phyloP scores from a whole-genome alignment of 257 asterid genomes.

The Ballota nigra region DNA sequence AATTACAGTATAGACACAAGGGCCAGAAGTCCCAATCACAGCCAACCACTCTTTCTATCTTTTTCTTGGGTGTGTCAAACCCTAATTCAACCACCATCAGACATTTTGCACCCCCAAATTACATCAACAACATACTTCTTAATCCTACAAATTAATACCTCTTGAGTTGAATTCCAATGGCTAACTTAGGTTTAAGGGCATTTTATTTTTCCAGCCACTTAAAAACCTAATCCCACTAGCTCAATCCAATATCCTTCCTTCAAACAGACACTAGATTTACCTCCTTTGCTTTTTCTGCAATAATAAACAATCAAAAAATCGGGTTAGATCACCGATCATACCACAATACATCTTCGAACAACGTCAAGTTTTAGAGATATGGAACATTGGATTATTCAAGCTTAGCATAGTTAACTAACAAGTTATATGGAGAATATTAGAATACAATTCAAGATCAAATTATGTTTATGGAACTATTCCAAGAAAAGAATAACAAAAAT shows the following conservation, averaged over 20 bases:
- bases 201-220: conserved; percentile 56
- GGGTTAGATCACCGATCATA: conserved; percentile 22
- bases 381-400: not conserved
- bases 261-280: conserved; percentile 29
- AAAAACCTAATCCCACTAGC: conserved; percentile 53
- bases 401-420: not conserved
- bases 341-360: conserved; percentile 6
- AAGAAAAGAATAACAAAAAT: conserved; percentile 5
- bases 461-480: not conserved
- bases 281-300: conserved; percentile 27
- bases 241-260: conserved; percentile 35
- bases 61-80: conserved; percentile 24
- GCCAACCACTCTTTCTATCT: conserved; percentile 24
- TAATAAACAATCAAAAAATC: not conserved
- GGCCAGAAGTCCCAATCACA: conserved; percentile 31
- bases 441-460: not conserved
- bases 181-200: conserved; percentile 67
- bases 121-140: conserved; percentile 36
- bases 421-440: conserved; percentile 10
- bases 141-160: conserved; percentile 27
- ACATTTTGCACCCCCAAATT: conserved; percentile 33
- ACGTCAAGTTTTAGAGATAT: not conserved
- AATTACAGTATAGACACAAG: conserved; percentile 28
- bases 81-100: conserved; percentile 30
- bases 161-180: conserved; percentile 43